Base-by-base conservation (phyloP, 495 filamentous ascomycete species). In the Xylaria longipes region DNA sequence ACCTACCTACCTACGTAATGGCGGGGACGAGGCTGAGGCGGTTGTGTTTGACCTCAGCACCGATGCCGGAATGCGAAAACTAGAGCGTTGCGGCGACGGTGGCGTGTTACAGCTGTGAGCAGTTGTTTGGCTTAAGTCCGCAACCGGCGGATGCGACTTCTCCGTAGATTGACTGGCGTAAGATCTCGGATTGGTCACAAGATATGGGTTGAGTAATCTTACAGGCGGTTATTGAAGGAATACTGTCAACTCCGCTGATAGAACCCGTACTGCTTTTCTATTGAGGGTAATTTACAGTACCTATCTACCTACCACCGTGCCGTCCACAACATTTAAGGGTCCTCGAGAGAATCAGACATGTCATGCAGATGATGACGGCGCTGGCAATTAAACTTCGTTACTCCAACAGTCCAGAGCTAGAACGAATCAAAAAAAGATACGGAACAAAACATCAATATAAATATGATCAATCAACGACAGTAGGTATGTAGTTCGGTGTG, bases 11-110 rank as follows among this genome's bases (percentile, higher is more conserved):
- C 6, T 37, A 63, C 25, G 14, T 14, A n/a, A 29, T 41, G 22
- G n/a, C n/a, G n/a, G n/a, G n/a, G 35, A 29, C 48, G 43, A 66
- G 64, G 70, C 63, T 68, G 50, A 68, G 45, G 39, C 35, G 27
- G 45, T 20, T 20, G 22, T 54, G 37, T 43, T 62, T 45, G 25
- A 62, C 68, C 58, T 64, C 68, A 64, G 46, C 68, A 15, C 68
- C 68, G 68, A 64, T 70, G 48, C 33, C 65, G 65, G 65, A 56
- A 52, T 37, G 63, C 27, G 43, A 31, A 25, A 12, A 22, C 9
- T 7, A 62, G n/a, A 62, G 15, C 37, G 60, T 63, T 63, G 37
- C 60, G 22, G 57, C 33, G 33, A 37, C 33, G 31, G 37, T 63
- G 37, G 37, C 37, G 60, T 25, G 58, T 41, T 22, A 48, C 29